Conservation (phyloP, 2,329 filamentous ascomycete genomes). For the Xylariaceae sp. region DNA sequence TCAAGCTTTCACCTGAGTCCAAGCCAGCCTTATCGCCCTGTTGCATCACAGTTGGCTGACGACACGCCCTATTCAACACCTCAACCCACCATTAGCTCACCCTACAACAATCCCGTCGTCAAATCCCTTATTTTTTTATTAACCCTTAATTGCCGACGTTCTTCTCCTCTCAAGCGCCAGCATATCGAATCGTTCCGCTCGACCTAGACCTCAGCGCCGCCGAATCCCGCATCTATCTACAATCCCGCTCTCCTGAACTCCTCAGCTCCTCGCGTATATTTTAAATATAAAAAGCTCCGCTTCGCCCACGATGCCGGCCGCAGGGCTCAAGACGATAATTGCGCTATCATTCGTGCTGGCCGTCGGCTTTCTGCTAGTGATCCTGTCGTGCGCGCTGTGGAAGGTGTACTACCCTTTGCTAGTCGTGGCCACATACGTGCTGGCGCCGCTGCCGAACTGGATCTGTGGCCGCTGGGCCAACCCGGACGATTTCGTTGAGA, state of each 20-base stretch:
- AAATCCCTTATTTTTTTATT: background rate
- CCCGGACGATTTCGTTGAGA: constrained; percentile 94
- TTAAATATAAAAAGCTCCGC: no score
- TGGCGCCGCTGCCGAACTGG: constrained; percentile 96
- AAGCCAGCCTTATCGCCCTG: constrained; percentile 12
- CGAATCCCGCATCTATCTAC: background rate
- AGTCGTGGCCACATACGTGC: constrained; percentile 92
- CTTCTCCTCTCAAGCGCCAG: background rate
- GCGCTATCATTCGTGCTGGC: constrained; percentile 98
- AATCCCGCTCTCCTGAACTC: background rate
- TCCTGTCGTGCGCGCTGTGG: constrained; percentile 95
- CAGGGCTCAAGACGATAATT: constrained; percentile 98
- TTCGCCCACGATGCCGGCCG: constrained; percentile 66
- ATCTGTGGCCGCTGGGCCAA: constrained; percentile 87
- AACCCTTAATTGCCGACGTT: background rate
- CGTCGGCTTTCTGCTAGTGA: constrained; percentile 97
- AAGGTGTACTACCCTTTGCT: constrained; percentile 93
- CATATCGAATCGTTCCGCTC: background rate
- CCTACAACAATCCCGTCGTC: constrained; percentile 2
- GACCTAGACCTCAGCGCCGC: background rate
- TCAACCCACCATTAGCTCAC: background rate
- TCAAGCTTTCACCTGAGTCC: constrained; percentile 30
- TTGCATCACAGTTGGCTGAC: constrained; percentile 35
- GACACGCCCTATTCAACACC: no score
- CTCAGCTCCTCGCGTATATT: background rate